A percentile compares a stretch with the other conserved stretches of the same genome.
Evolutionary conservation across 2,329 filamentous ascomycete species (phyloP).

Genomic region (Catunica adiposa): DNA sequence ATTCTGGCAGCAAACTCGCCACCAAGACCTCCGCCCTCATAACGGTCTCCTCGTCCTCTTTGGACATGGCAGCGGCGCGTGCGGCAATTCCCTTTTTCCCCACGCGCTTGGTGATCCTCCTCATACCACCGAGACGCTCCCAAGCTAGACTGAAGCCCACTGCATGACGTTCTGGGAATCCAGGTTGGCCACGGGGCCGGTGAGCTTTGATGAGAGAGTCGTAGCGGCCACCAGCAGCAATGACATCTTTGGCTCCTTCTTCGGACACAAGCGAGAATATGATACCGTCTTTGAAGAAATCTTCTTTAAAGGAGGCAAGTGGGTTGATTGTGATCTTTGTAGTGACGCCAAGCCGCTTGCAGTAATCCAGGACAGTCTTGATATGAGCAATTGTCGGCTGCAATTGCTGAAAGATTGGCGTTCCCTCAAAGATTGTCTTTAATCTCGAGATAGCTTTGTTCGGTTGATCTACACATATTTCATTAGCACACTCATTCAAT

Average conservation of each 20-base stretch:
- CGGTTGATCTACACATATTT: constrained; percentile 28
- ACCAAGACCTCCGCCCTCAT: constrained; percentile 29
- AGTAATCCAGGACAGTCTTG: constrained; percentile 59
- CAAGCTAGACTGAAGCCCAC: constrained; percentile 87
- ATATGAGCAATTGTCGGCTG: constrained; percentile 66
- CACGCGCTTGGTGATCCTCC: constrained; percentile 39
- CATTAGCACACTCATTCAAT: too few relatives aligned
- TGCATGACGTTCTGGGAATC: constrained; percentile 53
- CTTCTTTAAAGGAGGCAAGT: constrained; percentile 75
- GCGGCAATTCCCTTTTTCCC: constrained; percentile 50
- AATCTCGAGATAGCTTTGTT: constrained; percentile 41
- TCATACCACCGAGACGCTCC: constrained; percentile 59
- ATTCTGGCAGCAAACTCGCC: constrained; percentile 70
- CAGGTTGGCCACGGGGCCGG: constrained; percentile 48
- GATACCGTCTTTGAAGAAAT: constrained; percentile 72
- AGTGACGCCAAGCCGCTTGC: constrained; percentile 56
- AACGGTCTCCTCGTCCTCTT: neutral
- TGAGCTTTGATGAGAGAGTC: constrained; percentile 78
- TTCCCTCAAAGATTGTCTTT: constrained; percentile 43
- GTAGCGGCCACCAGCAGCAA: constrained; percentile 87
- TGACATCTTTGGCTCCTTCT: constrained; percentile 64
- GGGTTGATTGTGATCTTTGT: constrained; percentile 74
- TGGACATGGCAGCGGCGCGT: constrained; percentile 26
- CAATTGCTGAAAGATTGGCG: constrained; percentile 55
- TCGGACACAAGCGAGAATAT: constrained; percentile 87